phyloP scores from a whole-genome alignment of 2,329 filamentous ascomycete species.

The Fusarium transvaalense region DNA sequence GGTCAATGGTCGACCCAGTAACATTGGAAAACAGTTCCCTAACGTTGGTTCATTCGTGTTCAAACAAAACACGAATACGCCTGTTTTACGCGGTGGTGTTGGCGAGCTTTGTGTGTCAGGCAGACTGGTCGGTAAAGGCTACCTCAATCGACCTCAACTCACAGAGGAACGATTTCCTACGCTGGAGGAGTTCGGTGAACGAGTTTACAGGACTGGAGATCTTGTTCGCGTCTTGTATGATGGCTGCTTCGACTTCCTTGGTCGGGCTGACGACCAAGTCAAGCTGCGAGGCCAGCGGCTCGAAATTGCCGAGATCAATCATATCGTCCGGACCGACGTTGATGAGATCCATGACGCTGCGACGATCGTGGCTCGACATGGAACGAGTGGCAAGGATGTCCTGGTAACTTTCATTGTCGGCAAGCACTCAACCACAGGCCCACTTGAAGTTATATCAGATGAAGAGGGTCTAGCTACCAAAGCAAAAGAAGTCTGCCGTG shows the following conservation, averaged over 20 bases:
- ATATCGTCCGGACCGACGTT: slow-evolving; percentile 76
- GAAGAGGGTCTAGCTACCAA: slow-evolving; percentile 56
- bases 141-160: slow-evolving; percentile 83
- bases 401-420: slow-evolving; percentile 79
- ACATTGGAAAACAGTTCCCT: slow-evolving; percentile 87
- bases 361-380: slow-evolving; percentile 79
- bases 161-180: slow-evolving; percentile 81
- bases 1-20: slow-evolving; percentile 81
- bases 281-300: slow-evolving; percentile 91
- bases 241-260: slow-evolving; percentile 86
- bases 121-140: slow-evolving; percentile 88
- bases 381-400: slow-evolving; percentile 80
- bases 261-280: slow-evolving; percentile 89
- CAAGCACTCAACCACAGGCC: not conserved
- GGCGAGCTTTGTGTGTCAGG: slow-evolving; percentile 93
- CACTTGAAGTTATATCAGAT: slow-evolving; percentile 47
- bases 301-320: slow-evolving; percentile 92
- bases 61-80: slow-evolving; percentile 73
- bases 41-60: slow-evolving; percentile 90
- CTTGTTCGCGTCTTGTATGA: slow-evolving; percentile 85
- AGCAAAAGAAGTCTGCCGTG: slow-evolving; percentile 73
- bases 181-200: slow-evolving; percentile 66
- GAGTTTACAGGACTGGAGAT: slow-evolving; percentile 89
- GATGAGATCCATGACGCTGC: slow-evolving; percentile 74
- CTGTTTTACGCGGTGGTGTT: slow-evolving; percentile 81